phyloP scores from a whole-genome alignment of 2,329 filamentous ascomycete genomes.

The Exophiala spinifera region DNA sequence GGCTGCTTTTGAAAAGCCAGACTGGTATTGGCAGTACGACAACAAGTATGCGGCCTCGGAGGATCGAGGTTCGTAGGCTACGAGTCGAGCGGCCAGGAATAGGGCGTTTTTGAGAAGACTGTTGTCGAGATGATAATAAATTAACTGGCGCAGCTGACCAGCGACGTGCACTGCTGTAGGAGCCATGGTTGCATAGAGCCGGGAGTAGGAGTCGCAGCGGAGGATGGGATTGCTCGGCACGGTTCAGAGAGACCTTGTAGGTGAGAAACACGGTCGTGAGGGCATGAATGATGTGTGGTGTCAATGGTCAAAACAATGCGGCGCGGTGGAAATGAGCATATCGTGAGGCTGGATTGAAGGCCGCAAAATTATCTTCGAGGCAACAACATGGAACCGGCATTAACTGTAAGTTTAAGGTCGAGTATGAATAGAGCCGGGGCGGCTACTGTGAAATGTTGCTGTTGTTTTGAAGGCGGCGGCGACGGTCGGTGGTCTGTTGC shows the following conservation, averaged over 20 bases:
- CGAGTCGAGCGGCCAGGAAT: slow-evolving; percentile 84
- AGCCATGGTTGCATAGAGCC: slow-evolving; percentile 47
- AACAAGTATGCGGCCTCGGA: slow-evolving; percentile 79
- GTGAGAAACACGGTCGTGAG: slow-evolving; percentile 6
- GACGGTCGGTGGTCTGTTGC: not conserved
- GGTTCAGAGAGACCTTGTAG: not conserved
- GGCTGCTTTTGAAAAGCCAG: slow-evolving; percentile 79
- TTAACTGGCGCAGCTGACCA: slow-evolving; percentile 61
- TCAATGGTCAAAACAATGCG: slow-evolving; percentile 17
- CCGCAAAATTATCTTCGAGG: not conserved
- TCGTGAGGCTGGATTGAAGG: slow-evolving; percentile 6
- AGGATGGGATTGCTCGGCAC: not conserved
- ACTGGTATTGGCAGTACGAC: slow-evolving; percentile 77
- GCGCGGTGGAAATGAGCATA: slow-evolving; percentile 10
- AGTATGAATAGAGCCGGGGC: slow-evolving; percentile 12
- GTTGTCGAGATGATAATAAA: slow-evolving; percentile 81
- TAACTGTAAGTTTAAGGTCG: slow-evolving; percentile 3
- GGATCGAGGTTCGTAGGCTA: slow-evolving; percentile 77
- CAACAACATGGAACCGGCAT: not conserved
- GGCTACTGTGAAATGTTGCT: slow-evolving; percentile 6
- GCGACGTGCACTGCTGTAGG: slow-evolving; percentile 53
- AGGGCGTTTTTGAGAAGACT: slow-evolving; percentile 84
- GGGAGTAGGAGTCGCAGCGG: not conserved
- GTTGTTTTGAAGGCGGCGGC: slow-evolving; percentile 12
- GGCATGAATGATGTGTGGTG: slow-evolving; percentile 9